Conservation (phyloP, 2,329 filamentous ascomycete species). For the Niveomyces coronatus region DNA sequence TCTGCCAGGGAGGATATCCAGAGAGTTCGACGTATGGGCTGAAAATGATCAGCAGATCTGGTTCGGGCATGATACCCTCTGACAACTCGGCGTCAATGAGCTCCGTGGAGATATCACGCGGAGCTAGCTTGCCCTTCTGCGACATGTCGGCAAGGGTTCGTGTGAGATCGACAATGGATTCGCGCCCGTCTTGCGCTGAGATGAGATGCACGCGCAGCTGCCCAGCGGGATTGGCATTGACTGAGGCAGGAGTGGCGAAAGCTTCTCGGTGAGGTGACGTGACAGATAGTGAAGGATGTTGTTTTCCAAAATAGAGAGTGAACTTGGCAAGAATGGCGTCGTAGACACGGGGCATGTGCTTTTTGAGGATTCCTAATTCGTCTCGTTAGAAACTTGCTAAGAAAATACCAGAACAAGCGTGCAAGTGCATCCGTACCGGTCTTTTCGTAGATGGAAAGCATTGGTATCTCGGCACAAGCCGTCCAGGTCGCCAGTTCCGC, state of each 20-base stretch:
- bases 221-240: constrained; percentile 22
- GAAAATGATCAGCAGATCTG: constrained; percentile 83
- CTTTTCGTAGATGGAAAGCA: constrained; percentile 84
- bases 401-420: not conserved
- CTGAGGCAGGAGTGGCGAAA: constrained; percentile 18
- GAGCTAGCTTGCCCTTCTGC: constrained; percentile 72
- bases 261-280: constrained; percentile 33
- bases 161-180: constrained; percentile 90
- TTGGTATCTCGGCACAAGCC: constrained; percentile 75
- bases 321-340: constrained; percentile 70
- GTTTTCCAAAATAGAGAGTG: constrained; percentile 73
- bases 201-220: constrained; percentile 62
- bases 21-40: constrained; percentile 72
- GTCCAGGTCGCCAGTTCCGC: constrained; percentile 92
- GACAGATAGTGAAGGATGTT: constrained; percentile 58
- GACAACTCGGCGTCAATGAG: constrained; percentile 83
- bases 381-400: constrained; percentile 14
- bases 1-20: constrained; percentile 94
- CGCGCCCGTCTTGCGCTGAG: constrained; percentile 78
- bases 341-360: constrained; percentile 77
- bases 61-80: constrained; percentile 72
- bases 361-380: constrained; percentile 76
- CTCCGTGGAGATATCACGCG: constrained; percentile 73
- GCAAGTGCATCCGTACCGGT: constrained; percentile 57
- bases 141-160: constrained; percentile 93